A percentile compares a stretch with the other conserved stretches of the same genome.
Evolutionary conservation across 768 basidiomycete species (phyloP).

Genomic region (Imleria badia): DNA sequence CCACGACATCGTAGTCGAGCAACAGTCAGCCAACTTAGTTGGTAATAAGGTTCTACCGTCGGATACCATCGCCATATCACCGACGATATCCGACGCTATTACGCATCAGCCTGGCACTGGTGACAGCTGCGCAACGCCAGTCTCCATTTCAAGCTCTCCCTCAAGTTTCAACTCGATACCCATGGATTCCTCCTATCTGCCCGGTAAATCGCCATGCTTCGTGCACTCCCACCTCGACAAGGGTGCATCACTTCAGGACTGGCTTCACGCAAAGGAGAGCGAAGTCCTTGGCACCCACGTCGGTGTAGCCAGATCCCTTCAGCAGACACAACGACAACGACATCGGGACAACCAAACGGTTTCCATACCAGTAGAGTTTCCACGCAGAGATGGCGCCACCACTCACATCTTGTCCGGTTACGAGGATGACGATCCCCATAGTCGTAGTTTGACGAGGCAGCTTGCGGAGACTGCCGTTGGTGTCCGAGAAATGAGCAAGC

Average conservation of each 20-base stretch:
- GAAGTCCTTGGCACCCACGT: constrained; percentile 37
- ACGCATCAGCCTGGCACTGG: constrained; percentile 12
- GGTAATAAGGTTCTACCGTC: constrained; percentile 18
- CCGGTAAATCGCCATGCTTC: constrained; percentile 75
- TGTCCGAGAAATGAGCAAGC: constrained; percentile 98
- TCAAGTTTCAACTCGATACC: constrained; percentile 29
- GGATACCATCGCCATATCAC: constrained; percentile 12
- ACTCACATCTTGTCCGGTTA: constrained; percentile 15
- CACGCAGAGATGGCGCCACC: constrained; percentile 14
- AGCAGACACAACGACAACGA: constrained; percentile 23
- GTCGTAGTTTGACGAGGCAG: constrained; percentile 81
- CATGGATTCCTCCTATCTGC: constrained; percentile 26
- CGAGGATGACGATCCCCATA: constrained; percentile 68
- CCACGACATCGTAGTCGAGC: constrained; percentile 38
- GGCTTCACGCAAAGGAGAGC: constrained; percentile 48
- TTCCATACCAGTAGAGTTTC: constrained; percentile 17
- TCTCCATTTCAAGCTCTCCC: constrained; percentile 29
- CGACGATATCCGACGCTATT: constrained; percentile 19
- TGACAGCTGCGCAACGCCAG: constrained; percentile 9
- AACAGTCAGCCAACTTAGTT: constrained; percentile 21
- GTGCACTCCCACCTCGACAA: constrained; percentile 91
- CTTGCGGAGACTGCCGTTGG: constrained; percentile 96
- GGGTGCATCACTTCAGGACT: constrained; percentile 73
- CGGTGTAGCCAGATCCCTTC: constrained; percentile 51
- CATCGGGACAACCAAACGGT: constrained; percentile 5